Conservation (phyloP, 108 stramenopile genomes). For the Nitzschia sp. region DNA sequence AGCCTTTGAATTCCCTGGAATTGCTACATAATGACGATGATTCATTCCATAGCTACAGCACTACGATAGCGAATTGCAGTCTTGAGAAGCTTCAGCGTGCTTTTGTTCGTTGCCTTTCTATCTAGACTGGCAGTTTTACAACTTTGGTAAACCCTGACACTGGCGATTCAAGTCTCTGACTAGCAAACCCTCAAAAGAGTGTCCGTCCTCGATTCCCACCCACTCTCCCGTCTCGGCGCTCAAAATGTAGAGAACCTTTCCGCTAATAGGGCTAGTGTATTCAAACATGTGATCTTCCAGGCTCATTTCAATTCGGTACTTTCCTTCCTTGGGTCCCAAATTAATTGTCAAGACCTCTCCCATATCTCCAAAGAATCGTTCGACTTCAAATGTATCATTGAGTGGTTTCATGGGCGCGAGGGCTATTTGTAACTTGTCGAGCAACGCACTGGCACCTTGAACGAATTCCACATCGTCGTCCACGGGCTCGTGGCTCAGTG, state of each 20-base stretch:
- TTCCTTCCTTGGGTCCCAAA: constrained; percentile 53
- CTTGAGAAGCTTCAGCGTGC: background rate
- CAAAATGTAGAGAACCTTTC: constrained; percentile 61
- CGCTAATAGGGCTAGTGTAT: constrained; percentile 70
- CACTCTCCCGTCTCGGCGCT: constrained; percentile 61
- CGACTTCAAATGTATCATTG: constrained; percentile 62
- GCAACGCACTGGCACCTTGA: constrained; percentile 43
- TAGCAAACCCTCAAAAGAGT: constrained; percentile 74
- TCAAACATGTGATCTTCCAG: constrained; percentile 44
- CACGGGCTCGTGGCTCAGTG: constrained; percentile 28
- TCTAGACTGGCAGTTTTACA: constrained; percentile 32
- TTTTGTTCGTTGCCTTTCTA: background rate
- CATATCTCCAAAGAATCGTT: constrained; percentile 36
- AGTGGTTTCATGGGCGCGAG: constrained; percentile 57
- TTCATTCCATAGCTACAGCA: background rate
- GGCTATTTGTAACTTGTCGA: constrained; percentile 60
- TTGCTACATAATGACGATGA: background rate
- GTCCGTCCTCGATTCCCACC: constrained; percentile 72
- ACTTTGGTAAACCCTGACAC: constrained; percentile 76
- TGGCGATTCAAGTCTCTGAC: constrained; percentile 83
- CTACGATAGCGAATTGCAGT: too few relatives aligned
- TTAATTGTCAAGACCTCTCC: constrained; percentile 56
- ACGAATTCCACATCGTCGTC: constrained; percentile 39
- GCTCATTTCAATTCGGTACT: constrained; percentile 50
- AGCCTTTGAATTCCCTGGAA: constrained; percentile 54